phyloP scores from a whole-genome alignment of 2,329 filamentous ascomycete genomes.

The Cylindrodendrum hubeiense region DNA sequence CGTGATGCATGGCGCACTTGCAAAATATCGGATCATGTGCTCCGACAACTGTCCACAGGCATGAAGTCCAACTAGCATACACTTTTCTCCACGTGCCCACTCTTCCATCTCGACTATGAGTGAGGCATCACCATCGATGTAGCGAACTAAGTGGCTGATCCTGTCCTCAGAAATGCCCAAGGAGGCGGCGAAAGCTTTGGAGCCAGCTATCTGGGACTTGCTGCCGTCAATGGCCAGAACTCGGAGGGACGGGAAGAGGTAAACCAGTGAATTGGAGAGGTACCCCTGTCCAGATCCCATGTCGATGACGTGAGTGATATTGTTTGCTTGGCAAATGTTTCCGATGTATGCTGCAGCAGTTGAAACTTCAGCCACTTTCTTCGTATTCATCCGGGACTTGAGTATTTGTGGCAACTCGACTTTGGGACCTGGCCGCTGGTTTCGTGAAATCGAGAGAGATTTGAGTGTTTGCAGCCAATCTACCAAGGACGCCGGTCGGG shows the following conservation, averaged over 20 bases:
- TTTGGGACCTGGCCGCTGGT: constrained; percentile 29
- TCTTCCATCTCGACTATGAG: constrained; percentile 39
- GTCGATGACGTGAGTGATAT: constrained; percentile 44
- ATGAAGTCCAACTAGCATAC: constrained; percentile 49
- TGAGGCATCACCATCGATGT: constrained; percentile 43
- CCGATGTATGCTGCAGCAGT: constrained; percentile 43
- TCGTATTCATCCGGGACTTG: constrained; percentile 45
- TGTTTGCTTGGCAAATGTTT: constrained; percentile 35
- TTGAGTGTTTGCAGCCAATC: constrained; percentile 40
- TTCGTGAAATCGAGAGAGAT: constrained; percentile 41
- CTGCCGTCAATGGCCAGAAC: constrained; percentile 50
- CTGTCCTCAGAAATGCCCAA: constrained; percentile 38
- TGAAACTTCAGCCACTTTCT: constrained; percentile 48
- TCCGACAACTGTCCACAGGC: constrained; percentile 50
- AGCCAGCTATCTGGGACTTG: constrained; percentile 45
- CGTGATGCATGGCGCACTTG: constrained; percentile 33
- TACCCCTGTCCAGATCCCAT: constrained; percentile 48
- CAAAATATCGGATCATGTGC: constrained; percentile 49
- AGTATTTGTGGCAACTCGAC: constrained; percentile 38
- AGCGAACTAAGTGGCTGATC: constrained; percentile 41
- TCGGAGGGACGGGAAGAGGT: constrained; percentile 42
- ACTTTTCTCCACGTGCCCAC: constrained; percentile 44
- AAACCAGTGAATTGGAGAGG: constrained; percentile 46
- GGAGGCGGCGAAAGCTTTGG: constrained; percentile 36
- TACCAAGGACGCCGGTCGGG: constrained; percentile 38